Base-by-base conservation (phyloP, 495 filamentous ascomycete genomes). In the Aspergillus biplanus region DNA sequence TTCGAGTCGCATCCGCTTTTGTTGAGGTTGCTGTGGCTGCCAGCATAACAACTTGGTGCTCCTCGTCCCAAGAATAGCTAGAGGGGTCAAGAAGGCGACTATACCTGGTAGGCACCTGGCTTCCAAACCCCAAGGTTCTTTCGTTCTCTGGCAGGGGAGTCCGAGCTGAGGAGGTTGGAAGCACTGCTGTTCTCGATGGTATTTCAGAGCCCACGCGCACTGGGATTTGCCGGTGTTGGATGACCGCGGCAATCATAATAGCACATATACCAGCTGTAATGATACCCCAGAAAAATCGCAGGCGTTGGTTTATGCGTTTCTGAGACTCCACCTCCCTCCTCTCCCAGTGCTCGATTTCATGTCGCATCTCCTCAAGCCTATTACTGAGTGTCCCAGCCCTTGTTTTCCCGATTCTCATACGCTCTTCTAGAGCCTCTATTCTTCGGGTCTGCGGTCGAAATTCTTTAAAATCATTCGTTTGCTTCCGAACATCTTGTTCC, bases 271-370 rank as follows among this genome's bases (percentile, higher is more conserved):
- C 64, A 18, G 72, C 62, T 21, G 55, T 62, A 9, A 84, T 81
- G 44, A 85, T 68, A 8, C 81, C 77, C 88, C 87, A 90, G 65
- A 89, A 73, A 32, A 85, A 80, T 55, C 82, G 86, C 32, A 91
- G 75, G 13, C 88, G 76, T 67, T 80, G 85, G 65, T 85, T 82
- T 1, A 87, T 87, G 59, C 80, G 84, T 61, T 86, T 86, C 77
- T 91, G 87, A 87, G 87, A 92, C 68, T 91, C 89, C 42, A 70
- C 74, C 67, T 95, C 91, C 35, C 84, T 82, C 54, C 81, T 82
- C 73, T 91, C 91, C 85, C 89, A 92, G 56, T 77, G 77, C 67
- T 90, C 87, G 47, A 94, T 88, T 58, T 86, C 82, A 53, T 79
- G 69, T 47, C 85, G 76, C 35, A 91, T 89, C 1, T 77, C 74